Evolutionary conservation across 768 basidiomycete species (phyloP).

Genomic region (Suillus subluteus): DNA sequence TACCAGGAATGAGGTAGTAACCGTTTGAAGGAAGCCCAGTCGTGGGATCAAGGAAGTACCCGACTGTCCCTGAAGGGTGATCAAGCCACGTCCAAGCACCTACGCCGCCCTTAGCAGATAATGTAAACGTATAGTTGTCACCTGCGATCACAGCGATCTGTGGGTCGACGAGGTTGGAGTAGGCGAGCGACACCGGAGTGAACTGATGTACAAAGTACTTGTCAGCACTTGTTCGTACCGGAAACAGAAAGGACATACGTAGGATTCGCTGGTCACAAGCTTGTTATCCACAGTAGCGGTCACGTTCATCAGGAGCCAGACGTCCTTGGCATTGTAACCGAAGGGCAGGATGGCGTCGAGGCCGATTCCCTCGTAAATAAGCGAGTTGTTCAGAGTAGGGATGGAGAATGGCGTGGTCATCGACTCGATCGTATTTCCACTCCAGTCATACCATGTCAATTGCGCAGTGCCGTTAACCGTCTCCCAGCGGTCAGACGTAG

Average conservation of each 20-base stretch:
- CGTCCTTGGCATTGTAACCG: slow-evolving; percentile 43
- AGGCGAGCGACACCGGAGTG: slow-evolving; percentile 51
- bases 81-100: slow-evolving; percentile 64
- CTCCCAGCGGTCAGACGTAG: slow-evolving; percentile 57
- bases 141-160: slow-evolving; percentile 40
- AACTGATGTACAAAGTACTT: slow-evolving; percentile 40
- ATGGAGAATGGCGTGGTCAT: slow-evolving; percentile 44
- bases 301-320: slow-evolving; percentile 55
- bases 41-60: slow-evolving; percentile 49
- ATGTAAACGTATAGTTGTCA: slow-evolving; percentile 47
- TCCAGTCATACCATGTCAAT: slow-evolving; percentile 64
- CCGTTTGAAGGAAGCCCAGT: slow-evolving; percentile 51
- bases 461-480: slow-evolving; percentile 48
- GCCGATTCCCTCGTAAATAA: slow-evolving; percentile 44
- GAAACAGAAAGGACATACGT: slow-evolving; percentile 38
- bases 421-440: slow-evolving; percentile 43
- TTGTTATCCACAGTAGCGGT: slow-evolving; percentile 46
- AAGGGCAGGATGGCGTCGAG: slow-evolving; percentile 48
- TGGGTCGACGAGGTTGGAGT: slow-evolving; percentile 52
- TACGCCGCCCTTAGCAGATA: slow-evolving; percentile 57
- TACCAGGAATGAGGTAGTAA: slow-evolving; percentile 58
- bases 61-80: slow-evolving; percentile 57
- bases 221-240: slow-evolving; percentile 6
- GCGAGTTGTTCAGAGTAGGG: slow-evolving; percentile 53
- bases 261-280: slow-evolving; percentile 54